Percentiles rank a stretch among this genome's conserved stretches.
phyloP scores from a whole-genome alignment of 805 yeast genomes.

The Metschnikowia baotianmanensis region DNA sequence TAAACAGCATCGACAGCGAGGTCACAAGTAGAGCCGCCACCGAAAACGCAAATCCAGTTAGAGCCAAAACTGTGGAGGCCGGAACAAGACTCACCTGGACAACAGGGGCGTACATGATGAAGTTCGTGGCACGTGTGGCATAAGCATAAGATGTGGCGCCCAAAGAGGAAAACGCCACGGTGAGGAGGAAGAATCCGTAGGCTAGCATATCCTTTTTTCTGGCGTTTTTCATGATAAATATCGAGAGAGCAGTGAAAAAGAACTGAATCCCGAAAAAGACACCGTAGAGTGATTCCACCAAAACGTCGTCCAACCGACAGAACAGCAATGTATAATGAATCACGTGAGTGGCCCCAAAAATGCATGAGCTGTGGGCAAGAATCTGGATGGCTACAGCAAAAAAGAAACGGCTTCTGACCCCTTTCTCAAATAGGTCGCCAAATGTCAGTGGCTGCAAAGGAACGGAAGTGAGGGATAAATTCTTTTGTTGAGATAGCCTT shows the following conservation, averaged over 20 bases:
- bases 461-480: conserved; percentile 6
- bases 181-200: conserved; percentile 41
- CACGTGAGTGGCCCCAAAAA: conserved; percentile 7
- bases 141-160: conserved; percentile 34
- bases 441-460: conserved; percentile 2
- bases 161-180: conserved; percentile 33
- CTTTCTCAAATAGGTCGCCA: conserved; percentile 2
- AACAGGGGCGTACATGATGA: conserved; percentile 27
- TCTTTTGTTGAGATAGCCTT: conserved; percentile 4
- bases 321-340: conserved; percentile 10
- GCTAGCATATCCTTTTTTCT: conserved; percentile 47
- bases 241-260: conserved; percentile 43
- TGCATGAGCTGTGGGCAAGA: conserved; percentile 7
- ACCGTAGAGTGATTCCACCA: conserved; percentile 8
- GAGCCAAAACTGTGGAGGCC: conserved; percentile 44
- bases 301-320: conserved; percentile 10
- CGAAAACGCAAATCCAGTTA: conserved; percentile 45
- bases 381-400: conserved; percentile 10
- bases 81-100: conserved; percentile 36
- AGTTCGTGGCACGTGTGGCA: conserved; percentile 32
- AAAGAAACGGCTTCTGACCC: conserved; percentile 1
- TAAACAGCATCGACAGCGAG: conserved; percentile 49
- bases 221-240: conserved; percentile 40
- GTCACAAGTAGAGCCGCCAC: conserved; percentile 46
- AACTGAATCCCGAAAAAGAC: conserved; percentile 38